These are phyloP conservation scores for Globisporangium okanoganense DNA, from an alignment of 352 stramenopile species.

Conservation along the genomic window DNA sequence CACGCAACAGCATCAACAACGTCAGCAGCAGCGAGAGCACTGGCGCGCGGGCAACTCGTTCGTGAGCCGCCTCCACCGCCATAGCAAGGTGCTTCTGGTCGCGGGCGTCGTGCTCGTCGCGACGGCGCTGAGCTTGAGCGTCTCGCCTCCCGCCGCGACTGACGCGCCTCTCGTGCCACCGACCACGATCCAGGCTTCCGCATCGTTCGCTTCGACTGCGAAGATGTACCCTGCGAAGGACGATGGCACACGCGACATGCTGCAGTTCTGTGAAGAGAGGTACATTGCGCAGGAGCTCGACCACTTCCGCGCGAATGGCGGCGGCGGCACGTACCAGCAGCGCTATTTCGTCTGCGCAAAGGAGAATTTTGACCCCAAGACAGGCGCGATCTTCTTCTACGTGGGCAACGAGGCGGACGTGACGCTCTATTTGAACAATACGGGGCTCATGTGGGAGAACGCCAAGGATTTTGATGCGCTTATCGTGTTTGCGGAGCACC, in stretches of 20 bases:
- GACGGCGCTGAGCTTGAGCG: neutral
- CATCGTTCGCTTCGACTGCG: neutral
- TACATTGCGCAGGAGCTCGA: constrained; percentile 76
- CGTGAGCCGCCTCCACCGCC: neutral
- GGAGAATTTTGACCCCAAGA: constrained; percentile 9
- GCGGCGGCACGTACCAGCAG: constrained; percentile 63
- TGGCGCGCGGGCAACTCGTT: neutral
- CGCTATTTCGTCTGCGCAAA: constrained; percentile 84
- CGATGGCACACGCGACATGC: constrained; percentile 40
- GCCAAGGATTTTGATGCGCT: constrained; percentile 22
- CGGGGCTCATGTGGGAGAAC: no score
- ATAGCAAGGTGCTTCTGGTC: constrained; percentile 1
- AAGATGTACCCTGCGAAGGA: neutral
- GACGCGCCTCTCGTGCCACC: neutral
- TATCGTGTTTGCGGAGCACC: constrained; percentile 73
- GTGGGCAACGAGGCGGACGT: neutral
- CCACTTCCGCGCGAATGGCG: constrained; percentile 52
- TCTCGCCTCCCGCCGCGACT: neutral
- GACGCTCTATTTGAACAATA: neutral
- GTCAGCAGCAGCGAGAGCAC: neutral
- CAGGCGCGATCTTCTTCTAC: constrained; percentile 18
- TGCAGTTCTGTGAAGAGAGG: constrained; percentile 58
- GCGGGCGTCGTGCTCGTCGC: neutral
- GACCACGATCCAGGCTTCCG: neutral
- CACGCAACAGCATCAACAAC: neutral